Evolutionary conservation across 2,329 filamentous ascomycete genomes (phyloP), one percentile per base, ranked within the genome.

Genomic region (Fusarium austroafricanum): DNA sequence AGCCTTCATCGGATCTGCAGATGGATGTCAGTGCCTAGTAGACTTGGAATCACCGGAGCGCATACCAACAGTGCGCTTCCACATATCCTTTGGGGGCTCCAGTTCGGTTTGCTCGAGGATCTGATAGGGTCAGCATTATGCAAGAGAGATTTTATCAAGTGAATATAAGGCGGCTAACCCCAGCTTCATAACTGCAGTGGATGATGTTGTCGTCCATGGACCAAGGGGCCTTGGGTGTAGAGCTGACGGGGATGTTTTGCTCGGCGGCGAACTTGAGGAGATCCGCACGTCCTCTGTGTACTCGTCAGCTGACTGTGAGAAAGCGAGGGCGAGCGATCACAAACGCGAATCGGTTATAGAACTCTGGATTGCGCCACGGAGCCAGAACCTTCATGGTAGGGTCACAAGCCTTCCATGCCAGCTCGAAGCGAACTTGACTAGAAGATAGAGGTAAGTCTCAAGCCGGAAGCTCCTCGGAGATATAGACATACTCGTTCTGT

Each of bases 211-310:
- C 80, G 55, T 82, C 82, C 85, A 87, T 82, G 45, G 80, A 84
- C 87, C 88, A 92, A 39, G 89, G 89, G 81, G 90, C 89, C 76
- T 88, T 87, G 83, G 29, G 29, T 3, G 90, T 92, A 73, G 87
- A 90, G 29, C 87, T 88, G 61, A 93, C 90, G 50, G 91, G 90
- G 66, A 93, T 92, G 77, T 87, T 35, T n/a, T 14, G 85, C 77
- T 87, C 78, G 15, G 91, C 78, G 14, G 91, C 91, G 75, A 90
- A 94, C 78, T 92, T 87, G 49, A 94, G 85, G 44, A 94, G 86
- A 76, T 92, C 91, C 7, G 43, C 43, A 60, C 62, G 62, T 49
- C 62, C 75, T 26, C 57, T 61, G 7, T 12, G 3, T 3, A 10
- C 15, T 18, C 5, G 33, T 61, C 21, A 61, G 44, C 29, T 20